Evolutionary conservation across 2,329 filamentous ascomycete genomes (phyloP).

Genomic region (Trichoderma sp.): DNA sequence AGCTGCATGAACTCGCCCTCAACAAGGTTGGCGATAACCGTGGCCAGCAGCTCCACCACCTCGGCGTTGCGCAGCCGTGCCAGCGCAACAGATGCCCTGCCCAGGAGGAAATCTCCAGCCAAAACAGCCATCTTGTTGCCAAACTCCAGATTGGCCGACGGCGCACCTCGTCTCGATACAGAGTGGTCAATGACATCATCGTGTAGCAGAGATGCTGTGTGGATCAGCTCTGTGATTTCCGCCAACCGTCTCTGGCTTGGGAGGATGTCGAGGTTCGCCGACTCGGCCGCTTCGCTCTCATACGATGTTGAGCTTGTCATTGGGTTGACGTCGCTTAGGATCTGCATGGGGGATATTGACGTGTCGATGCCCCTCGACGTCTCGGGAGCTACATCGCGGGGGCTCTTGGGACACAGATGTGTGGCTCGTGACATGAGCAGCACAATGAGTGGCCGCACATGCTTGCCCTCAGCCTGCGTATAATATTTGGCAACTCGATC

Average conservation of each 20-base stretch:
- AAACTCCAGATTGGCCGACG: conserved; percentile 90
- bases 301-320: conserved; percentile 46
- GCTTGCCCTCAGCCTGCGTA: conserved; percentile 93
- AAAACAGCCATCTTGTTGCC: conserved; percentile 99
- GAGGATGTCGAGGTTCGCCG: conserved; percentile 65
- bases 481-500: conserved; percentile 98
- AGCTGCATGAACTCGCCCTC: conserved; percentile 99
- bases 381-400: conserved; percentile 39
- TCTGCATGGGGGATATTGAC: conserved; percentile 51
- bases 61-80: conserved; percentile 88
- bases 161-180: conserved; percentile 74
- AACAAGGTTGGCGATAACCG: conserved; percentile 94
- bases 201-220: conserved; percentile 92
- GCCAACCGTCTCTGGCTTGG: conserved; percentile 90
- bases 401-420: conserved; percentile 65
- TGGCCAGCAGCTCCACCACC: conserved; percentile 90
- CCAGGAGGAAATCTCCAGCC: conserved; percentile 93
- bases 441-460: conserved; percentile 90
- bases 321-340: conserved; percentile 81
- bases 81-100: conserved; percentile 87
- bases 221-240: conserved; percentile 96
- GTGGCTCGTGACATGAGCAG: conserved; percentile 95
- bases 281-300: conserved; percentile 37
- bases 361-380: conserved; percentile 49
- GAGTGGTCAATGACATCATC: conserved; percentile 98